Percentiles rank a stretch among this genome's conserved stretches.
Conservation (phyloP, 2,329 filamentous ascomycete genomes). For the Epicoccum nigrum region DNA sequence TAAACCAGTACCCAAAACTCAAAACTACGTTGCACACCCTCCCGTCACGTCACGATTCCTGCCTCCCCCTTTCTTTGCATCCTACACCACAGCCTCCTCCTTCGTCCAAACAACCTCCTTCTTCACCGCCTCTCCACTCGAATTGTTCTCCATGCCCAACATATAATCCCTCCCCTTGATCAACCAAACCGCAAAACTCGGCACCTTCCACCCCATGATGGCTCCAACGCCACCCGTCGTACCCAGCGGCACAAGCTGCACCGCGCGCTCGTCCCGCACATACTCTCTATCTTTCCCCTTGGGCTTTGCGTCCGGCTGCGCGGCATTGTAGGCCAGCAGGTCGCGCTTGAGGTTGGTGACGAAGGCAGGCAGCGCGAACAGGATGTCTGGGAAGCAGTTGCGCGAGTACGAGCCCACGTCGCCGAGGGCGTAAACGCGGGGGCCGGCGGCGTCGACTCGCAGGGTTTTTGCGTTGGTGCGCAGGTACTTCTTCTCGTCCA, state of each 20-base stretch:
- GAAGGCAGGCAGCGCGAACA: slow-evolving; percentile 48
- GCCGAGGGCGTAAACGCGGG: slow-evolving; percentile 56
- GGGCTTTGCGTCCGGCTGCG: slow-evolving; percentile 25
- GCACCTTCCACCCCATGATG: slow-evolving; percentile 47
- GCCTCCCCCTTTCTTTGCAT: too few relatives aligned
- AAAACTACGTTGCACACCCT: too few relatives aligned
- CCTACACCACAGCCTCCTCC: slow-evolving; percentile 28
- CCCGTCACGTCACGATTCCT: too few relatives aligned
- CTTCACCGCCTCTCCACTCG: slow-evolving; percentile 27
- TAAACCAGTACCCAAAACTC: too few relatives aligned
- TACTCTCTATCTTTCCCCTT: slow-evolving; percentile 37
- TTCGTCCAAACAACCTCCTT: slow-evolving; percentile 36
- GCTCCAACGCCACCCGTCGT: slow-evolving; percentile 43
- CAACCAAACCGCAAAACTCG: slow-evolving; percentile 47
- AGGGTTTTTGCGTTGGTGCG: slow-evolving; percentile 54
- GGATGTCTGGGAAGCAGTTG: slow-evolving; percentile 52
- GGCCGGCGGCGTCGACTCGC: slow-evolving; percentile 53
- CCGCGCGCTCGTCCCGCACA: slow-evolving; percentile 29
- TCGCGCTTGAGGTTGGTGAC: slow-evolving; percentile 56
- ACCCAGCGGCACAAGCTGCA: slow-evolving; percentile 43
- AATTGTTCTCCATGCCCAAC: slow-evolving; percentile 26
- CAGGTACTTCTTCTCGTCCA: slow-evolving; percentile 57
- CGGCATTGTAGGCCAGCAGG: slow-evolving; percentile 42
- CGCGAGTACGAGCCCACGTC: slow-evolving; percentile 53
- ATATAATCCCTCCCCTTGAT: slow-evolving; percentile 52